Percentiles rank a stretch among this genome's conserved stretches.
phyloP scores from a whole-genome alignment of 176 grass and related monocot species.

The Luzula sylvatica region DNA sequence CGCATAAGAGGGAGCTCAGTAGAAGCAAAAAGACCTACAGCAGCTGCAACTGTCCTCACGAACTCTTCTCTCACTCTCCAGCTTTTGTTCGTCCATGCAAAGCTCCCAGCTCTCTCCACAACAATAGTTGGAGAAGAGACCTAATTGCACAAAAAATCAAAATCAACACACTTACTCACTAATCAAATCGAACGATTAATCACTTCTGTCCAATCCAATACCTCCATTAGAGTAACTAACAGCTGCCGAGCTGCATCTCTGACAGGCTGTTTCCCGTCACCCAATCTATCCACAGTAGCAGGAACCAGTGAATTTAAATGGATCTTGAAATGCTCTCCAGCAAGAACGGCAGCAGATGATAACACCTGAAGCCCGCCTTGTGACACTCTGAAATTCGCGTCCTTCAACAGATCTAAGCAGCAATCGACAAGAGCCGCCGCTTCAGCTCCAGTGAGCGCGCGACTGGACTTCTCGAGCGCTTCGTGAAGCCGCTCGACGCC shows the following conservation, averaged over 20 bases:
- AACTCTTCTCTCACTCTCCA: conserved; percentile 91
- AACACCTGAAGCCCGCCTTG: conserved; percentile 72
- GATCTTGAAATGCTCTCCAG: conserved; percentile 83
- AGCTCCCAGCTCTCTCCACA: conserved; percentile 93
- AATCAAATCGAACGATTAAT: not conserved
- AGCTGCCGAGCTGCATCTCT: conserved; percentile 62
- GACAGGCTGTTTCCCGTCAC: conserved; percentile 82
- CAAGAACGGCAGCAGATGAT: conserved; percentile 69
- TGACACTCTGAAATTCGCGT: conserved; percentile 68
- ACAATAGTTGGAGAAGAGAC: conserved; percentile 82
- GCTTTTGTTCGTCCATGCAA: conserved; percentile 81
- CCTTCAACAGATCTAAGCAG: conserved; percentile 61
- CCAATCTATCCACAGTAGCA: conserved; percentile 54
- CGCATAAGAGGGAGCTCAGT: conserved; percentile 76
- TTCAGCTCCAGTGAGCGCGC: conserved; percentile 41
- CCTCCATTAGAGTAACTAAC: conserved; percentile 86
- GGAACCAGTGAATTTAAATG: conserved; percentile 75
- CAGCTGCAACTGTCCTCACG: conserved; percentile 57
- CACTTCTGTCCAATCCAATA: not conserved
- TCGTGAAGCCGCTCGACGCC: conserved; percentile 76
- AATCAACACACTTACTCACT: not conserved
- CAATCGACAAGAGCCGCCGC: conserved; percentile 50
- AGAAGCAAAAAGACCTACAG: conserved; percentile 71
- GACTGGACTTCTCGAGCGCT: conserved; percentile 49
- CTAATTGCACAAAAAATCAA: conserved; percentile 27